Conservation (phyloP, 2,329 filamentous ascomycete genomes). For the Colletotrichum godetiae region DNA sequence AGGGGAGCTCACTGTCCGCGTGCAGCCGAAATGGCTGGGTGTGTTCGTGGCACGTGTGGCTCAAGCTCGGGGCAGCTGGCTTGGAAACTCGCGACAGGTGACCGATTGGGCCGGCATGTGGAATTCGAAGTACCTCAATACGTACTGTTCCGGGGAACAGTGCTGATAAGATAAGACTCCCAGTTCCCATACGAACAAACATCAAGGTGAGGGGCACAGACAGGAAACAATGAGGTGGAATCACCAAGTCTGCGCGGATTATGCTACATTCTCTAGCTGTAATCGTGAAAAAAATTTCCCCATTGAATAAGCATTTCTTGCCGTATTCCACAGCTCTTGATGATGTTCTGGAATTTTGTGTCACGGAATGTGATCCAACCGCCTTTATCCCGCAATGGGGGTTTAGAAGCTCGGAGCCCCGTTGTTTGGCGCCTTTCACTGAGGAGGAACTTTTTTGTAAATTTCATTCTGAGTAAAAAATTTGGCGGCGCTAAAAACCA, state of each 20-base stretch:
- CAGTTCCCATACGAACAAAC: not conserved
- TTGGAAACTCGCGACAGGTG: not conserved
- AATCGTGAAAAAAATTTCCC: too few relatives aligned
- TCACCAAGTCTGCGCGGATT: not conserved
- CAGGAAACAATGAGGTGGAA: not conserved
- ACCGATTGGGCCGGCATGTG: not conserved
- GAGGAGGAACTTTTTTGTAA: not conserved
- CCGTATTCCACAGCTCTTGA: not conserved
- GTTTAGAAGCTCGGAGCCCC: not conserved
- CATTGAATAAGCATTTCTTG: too few relatives aligned
- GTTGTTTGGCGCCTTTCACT: not conserved
- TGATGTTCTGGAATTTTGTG: not conserved
- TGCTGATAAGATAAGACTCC: not conserved
- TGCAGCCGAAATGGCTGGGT: not conserved
- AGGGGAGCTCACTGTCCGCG: not conserved
- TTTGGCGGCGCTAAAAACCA: not conserved
- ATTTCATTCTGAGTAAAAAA: not conserved
- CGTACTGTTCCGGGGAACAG: not conserved
- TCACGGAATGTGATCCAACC: not conserved
- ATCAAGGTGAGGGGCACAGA: not conserved
- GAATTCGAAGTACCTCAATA: too few relatives aligned
- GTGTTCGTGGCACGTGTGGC: conserved; percentile 24
- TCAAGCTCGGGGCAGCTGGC: not conserved
- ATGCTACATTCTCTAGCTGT: not conserved
- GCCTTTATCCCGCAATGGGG: not conserved